Evolutionary conservation across 768 basidiomycete species (phyloP), one percentile per base, ranked within the genome.

Genomic region (Trametes meyenii): DNA sequence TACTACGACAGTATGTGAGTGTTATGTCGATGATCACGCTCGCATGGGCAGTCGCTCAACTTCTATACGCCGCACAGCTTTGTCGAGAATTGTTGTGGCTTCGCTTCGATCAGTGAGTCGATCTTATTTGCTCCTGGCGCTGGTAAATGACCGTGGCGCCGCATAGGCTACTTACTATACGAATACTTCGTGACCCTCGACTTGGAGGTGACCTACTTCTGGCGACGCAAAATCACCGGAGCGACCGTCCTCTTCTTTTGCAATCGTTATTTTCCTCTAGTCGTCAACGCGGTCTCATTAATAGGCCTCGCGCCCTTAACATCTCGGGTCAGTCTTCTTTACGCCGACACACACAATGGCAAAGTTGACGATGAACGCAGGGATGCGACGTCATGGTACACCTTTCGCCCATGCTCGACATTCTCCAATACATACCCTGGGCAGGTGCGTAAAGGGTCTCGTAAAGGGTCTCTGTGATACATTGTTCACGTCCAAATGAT

Each of bases 101-200:
- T 33, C 29, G 29, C 29, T 3, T 33, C 29, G 29, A 33, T 33
- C 29, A 33, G 29, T 33, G 29, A 33, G 29, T 33, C 29, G 29
- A 33, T 33, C 29, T 8, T 33, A 8, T 8, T 33, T 33, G 4
- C 29, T 33, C 29, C 29, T 33, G 4, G 8, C 29, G 29, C 29
- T 8, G 29, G 29, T 3, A 3, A 3, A 3, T 33, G 29, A 33
- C 29, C 29, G 4, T 33, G 29, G 40, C 40, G 13, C 40, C 13
- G 40, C 40, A 12, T 12, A 52, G 50, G 19, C 7, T 24, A 39
- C 2, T 14, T 52, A 13, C 2, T 52, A 13, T 52, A 19, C 5
- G 50, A 52, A 39, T 55, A 48, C 21, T 10, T 45, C 26, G 46
- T 55, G 43, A 55, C 54, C 3, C 26, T 55, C 13, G 44, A 23